phyloP scores from a whole-genome alignment of 2,329 filamentous ascomycete species.

The Byssochlamys sp. region DNA sequence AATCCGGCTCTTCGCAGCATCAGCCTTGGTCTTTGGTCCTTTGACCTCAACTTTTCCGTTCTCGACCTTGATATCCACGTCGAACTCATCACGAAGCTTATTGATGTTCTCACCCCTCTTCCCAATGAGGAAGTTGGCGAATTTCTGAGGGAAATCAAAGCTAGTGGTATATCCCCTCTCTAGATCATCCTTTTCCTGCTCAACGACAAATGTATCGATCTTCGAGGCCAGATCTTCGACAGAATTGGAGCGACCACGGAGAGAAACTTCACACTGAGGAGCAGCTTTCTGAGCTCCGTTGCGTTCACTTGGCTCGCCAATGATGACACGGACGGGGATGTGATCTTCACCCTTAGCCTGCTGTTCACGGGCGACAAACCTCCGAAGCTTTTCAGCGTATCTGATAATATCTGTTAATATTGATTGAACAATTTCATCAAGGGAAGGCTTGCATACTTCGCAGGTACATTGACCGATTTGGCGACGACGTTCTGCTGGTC shows the following conservation, averaged over 20 bases:
- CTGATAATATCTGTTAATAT: slow-evolving; percentile 14
- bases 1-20: slow-evolving; percentile 75
- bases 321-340: slow-evolving; percentile 49
- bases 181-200: slow-evolving; percentile 85
- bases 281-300: slow-evolving; percentile 26
- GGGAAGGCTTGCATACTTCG: slow-evolving; percentile 33
- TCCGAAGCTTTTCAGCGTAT: slow-evolving; percentile 55
- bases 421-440: not conserved
- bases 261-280: slow-evolving; percentile 46
- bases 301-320: slow-evolving; percentile 29
- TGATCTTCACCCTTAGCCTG: slow-evolving; percentile 38
- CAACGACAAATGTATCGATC: slow-evolving; percentile 68
- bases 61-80: slow-evolving; percentile 75
- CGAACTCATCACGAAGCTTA: slow-evolving; percentile 58
- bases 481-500: slow-evolving; percentile 48
- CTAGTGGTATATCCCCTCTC: slow-evolving; percentile 77
- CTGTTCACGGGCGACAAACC: slow-evolving; percentile 51
- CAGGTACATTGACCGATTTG: slow-evolving; percentile 44
- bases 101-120: slow-evolving; percentile 60
- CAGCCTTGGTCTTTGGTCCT: slow-evolving; percentile 88
- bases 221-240: slow-evolving; percentile 65
- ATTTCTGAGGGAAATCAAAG: slow-evolving; percentile 93
- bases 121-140: slow-evolving; percentile 72
- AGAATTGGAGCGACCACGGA: slow-evolving; percentile 65
- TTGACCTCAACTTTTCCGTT: slow-evolving; percentile 93